Evolutionary conservation across 768 basidiomycete species (phyloP).

Genomic region (Xerocomellus amylosporus): DNA sequence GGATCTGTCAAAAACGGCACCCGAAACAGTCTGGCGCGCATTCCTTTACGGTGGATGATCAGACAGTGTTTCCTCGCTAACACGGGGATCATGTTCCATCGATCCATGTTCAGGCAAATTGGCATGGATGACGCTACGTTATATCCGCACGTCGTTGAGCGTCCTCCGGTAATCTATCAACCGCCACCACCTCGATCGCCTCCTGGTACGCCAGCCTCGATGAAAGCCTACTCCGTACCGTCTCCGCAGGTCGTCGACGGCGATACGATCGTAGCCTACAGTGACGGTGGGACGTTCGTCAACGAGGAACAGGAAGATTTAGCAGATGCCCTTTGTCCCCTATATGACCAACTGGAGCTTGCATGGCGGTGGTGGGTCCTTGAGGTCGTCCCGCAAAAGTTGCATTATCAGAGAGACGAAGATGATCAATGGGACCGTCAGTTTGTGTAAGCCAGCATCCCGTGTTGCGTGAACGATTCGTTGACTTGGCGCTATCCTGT

Average conservation of each 20-base stretch:
- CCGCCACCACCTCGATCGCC: constrained; percentile 14
- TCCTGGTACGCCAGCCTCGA: constrained; percentile 9
- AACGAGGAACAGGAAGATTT: constrained; percentile 65
- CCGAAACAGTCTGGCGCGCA: constrained; percentile 61
- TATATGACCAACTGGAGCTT: constrained; percentile 57
- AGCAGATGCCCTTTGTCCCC: constrained; percentile 48
- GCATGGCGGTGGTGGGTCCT: constrained; percentile 61
- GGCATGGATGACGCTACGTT: constrained; percentile 50
- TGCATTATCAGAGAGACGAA: constrained; percentile 27
- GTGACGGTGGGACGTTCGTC: constrained; percentile 23
- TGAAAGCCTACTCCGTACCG: constrained; percentile 7
- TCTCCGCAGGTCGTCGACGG: constrained; percentile 16
- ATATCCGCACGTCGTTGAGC: constrained; percentile 42
- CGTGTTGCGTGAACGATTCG: neutral
- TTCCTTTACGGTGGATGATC: constrained; percentile 77
- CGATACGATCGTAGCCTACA: constrained; percentile 17
- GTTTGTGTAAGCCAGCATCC: constrained; percentile 16
- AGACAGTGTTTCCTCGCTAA: constrained; percentile 58
- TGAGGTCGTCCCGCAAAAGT: constrained; percentile 46
- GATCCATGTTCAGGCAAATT: constrained; percentile 39
- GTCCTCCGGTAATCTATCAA: constrained; percentile 38
- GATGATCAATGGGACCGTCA: constrained; percentile 14
- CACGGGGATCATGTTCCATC: constrained; percentile 57
- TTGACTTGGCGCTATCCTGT: neutral
- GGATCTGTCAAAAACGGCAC: constrained; percentile 59